A percentile compares a stretch with the other conserved stretches of the same genome.
These are phyloP conservation scores for Galeopsis tetrahit DNA, from an alignment of 257 asterid genomes.

Conservation along the genomic window DNA sequence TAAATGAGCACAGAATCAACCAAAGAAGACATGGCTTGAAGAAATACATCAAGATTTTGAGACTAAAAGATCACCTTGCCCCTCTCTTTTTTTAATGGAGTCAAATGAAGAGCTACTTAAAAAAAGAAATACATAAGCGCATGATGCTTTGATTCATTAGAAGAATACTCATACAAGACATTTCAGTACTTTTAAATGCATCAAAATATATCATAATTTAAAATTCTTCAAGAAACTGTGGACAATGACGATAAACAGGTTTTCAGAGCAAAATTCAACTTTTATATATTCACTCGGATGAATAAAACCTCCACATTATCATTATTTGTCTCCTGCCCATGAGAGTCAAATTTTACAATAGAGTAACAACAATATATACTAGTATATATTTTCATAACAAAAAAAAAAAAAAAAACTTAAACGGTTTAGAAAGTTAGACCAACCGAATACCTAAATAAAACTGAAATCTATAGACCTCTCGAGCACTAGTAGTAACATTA, in stretches of 20 bases:
- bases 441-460: constrained; percentile 30
- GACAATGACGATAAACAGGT: neutral
- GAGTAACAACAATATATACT: constrained; percentile 19
- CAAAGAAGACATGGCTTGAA: too few species aligned
- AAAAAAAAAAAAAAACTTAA: constrained; percentile 6
- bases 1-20: too few species aligned
- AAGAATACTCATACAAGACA: too few species aligned
- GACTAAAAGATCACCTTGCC: too few species aligned
- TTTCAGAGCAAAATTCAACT: too few species aligned
- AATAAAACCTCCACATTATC: constrained; percentile 31
- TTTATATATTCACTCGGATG: too few species aligned
- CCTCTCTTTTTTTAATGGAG: too few species aligned
- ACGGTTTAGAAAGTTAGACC: constrained; percentile 31
- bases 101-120: too few species aligned
- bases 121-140: too few species aligned
- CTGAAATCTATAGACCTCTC: constrained; percentile 45
- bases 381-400: neutral
- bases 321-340: constrained; percentile 28
- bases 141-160: too few species aligned
- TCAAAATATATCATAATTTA: neutral
- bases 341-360: constrained; percentile 36
- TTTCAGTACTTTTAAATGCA: too few species aligned
- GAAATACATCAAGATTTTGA: too few species aligned
- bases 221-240: neutral
- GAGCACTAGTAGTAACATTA: constrained; percentile 39